Base-by-base conservation (phyloP, 1,284 basidiomycete genomes). In the Cryptococcus sp. region DNA sequence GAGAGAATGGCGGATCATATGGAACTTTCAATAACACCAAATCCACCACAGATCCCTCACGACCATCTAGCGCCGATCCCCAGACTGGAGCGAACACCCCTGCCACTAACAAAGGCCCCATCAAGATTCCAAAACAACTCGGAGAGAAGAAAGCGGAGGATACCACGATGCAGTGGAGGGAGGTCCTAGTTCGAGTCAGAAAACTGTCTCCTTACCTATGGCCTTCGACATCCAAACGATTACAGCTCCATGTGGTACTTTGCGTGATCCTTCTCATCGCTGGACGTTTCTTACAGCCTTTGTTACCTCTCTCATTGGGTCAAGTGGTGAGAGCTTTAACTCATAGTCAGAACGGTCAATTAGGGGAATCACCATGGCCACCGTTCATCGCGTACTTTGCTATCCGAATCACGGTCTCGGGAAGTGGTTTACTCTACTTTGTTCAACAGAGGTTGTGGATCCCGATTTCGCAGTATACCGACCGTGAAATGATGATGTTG, bases 401-500 rank as follows among this genome's bases (percentile, higher is more conserved):
- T 31, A 58, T 72, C 15, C 61, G 70, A 38, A 52, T 62, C 4
- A 46, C 62, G 5, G 56, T 71, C 43, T 56, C 65, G 23, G 60
- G 65, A 23, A 56, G 52, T 23, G 67, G 65, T 15, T 80, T 95
- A 3, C 93, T 93, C 61, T 84, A 85, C 10, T 93, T 98, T 73
- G 79, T 96, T 0, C 81, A 95, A 44, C 97, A 97, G 66, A 90
- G 93, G 0, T 87, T 97, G n/a, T 98, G 98, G 69, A 92, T 95
- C 55, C 90, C 89, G 55, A 94, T 98, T 55, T 91, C 94, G 4
- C 96, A 98, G 71, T 85, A 86, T 42, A 94, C 95, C 0, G 89
- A 98, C 58, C 86, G 94, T 46, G 87, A 89, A 70, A 94, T 98
- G 57, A 92, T 94, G 7, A 79, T 88, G 37, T 86, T 91, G 62